A percentile compares a stretch with the other conserved stretches of the same genome.
Evolutionary conservation across 805 yeast genomes (phyloP).

Genomic region (Tetrapisispora taiwanensis): DNA sequence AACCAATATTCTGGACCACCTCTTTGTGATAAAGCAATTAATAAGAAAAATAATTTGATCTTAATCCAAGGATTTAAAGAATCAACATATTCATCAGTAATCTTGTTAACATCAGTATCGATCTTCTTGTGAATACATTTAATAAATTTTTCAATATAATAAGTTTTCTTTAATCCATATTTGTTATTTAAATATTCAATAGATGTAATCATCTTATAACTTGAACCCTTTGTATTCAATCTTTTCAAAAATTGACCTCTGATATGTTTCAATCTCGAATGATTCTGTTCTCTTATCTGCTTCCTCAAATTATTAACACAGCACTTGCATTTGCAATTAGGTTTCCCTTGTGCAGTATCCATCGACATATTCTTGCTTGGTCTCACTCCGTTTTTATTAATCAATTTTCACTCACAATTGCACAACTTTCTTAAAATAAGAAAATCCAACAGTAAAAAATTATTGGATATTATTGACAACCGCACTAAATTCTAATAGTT

Average conservation of each 20-base stretch:
- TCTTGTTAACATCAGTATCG: conserved; percentile 21
- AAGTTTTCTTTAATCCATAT: conserved; percentile 24
- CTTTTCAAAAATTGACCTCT: conserved; percentile 15
- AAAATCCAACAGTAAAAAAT: too few species aligned
- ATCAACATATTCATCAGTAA: conserved; percentile 16
- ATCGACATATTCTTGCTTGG: not conserved
- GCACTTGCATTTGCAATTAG: conserved; percentile 4
- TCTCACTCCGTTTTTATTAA: not conserved
- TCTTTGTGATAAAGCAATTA: conserved; percentile 25
- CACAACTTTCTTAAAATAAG: too few species aligned
- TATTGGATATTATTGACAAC: too few species aligned
- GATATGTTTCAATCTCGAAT: conserved; percentile 3
- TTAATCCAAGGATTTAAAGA: conserved; percentile 23
- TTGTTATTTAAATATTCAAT: conserved; percentile 25
- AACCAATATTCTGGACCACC: conserved; percentile 31
- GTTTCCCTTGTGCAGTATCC: not conserved
- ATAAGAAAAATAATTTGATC: conserved; percentile 22
- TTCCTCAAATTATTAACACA: conserved; percentile 2
- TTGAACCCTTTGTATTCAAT: conserved; percentile 20
- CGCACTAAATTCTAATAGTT: too few species aligned
- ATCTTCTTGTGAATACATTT: conserved; percentile 26
- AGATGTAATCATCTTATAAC: conserved; percentile 25
- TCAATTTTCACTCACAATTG: too few species aligned
- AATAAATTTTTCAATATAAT: conserved; percentile 23
- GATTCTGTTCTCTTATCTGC: not conserved